Percentiles rank a stretch among this genome's conserved stretches.
Evolutionary conservation across 768 basidiomycete species (phyloP).

Genomic region (Rhodotorula paludigena): DNA sequence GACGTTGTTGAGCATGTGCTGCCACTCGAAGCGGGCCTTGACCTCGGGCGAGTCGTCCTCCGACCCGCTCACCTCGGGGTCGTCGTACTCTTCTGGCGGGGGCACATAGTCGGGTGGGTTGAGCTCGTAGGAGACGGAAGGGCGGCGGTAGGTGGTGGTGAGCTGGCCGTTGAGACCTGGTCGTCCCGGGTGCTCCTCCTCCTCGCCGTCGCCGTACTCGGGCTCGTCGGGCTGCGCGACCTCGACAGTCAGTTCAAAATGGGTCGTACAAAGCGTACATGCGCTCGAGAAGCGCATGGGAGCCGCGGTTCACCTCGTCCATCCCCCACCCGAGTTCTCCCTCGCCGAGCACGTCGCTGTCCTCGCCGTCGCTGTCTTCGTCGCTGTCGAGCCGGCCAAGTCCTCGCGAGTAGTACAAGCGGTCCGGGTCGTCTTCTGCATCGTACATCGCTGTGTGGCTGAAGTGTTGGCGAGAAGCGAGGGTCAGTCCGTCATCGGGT

Average conservation of each 20-base stretch:
- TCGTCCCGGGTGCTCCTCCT: conserved; percentile 16
- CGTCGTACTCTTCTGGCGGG: neutral
- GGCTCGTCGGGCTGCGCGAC: conserved; percentile 1
- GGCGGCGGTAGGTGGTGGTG: conserved; percentile 22
- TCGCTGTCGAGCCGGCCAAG: conserved; percentile 57
- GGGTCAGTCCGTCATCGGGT: neutral
- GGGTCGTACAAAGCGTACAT: no score
- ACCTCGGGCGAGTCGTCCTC: conserved; percentile 27
- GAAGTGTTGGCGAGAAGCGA: neutral
- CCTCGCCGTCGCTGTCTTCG: conserved; percentile 33
- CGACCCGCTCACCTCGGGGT: neutral
- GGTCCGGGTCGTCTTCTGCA: conserved; percentile 63
- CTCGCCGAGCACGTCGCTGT: conserved; percentile 23
- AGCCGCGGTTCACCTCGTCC: conserved; percentile 15
- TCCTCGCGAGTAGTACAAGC: conserved; percentile 71
- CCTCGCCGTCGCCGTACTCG: conserved; percentile 17
- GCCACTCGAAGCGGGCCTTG: conserved; percentile 83
- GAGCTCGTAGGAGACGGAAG: conserved; percentile 32
- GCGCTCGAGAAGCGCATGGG: neutral
- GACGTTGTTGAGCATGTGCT: conserved; percentile 88
- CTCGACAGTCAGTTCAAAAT: neutral
- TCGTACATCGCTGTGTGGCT: conserved; percentile 32
- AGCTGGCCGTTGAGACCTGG: neutral
- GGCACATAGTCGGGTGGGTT: conserved; percentile 18
- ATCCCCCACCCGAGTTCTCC: conserved; percentile 23